A percentile compares a stretch with the other conserved stretches of the same genome.
Conservation (phyloP, 177 flowering plant species). For the Vitis hybrid region DNA sequence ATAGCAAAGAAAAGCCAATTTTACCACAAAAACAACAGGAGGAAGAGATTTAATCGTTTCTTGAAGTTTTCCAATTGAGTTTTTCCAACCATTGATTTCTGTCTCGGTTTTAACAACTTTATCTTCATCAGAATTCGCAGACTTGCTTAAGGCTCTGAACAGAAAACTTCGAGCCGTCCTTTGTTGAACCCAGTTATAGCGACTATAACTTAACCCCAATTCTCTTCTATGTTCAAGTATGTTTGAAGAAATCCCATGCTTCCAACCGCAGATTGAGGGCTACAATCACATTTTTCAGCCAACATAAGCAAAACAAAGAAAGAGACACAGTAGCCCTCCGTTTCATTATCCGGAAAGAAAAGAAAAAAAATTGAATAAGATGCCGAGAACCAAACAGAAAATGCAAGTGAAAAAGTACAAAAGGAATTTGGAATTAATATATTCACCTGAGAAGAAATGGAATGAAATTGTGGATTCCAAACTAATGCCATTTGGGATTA, state of each 20-base stretch:
- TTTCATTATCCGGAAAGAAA: not conserved
- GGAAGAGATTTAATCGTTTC: conserved; percentile 31
- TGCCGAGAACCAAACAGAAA: not conserved
- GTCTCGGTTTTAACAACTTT: conserved; percentile 6
- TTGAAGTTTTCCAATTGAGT: conserved; percentile 30
- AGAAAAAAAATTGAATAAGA: not conserved
- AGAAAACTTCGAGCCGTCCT: conserved; percentile 6
- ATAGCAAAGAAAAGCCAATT: not conserved
- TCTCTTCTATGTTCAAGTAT: conserved; percentile 22
- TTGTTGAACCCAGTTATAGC: conserved; percentile 15
- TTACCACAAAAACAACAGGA: conserved; percentile 43
- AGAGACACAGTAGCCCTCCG: not conserved
- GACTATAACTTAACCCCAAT: conserved; percentile 11
- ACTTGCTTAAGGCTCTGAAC: conserved; percentile 19
- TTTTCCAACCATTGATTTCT: conserved; percentile 6
- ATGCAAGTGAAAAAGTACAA: not conserved
- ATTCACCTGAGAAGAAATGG: conserved; percentile 21
- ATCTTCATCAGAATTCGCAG: conserved; percentile 12
- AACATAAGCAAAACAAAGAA: not conserved
- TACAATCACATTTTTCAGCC: conserved; percentile 1
- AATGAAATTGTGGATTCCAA: conserved; percentile 30
- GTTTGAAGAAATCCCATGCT: conserved; percentile 21
- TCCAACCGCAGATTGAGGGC: conserved; percentile 15
- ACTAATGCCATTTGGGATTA: conserved; percentile 34
- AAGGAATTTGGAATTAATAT: not conserved